Percentiles rank a stretch among this genome's conserved stretches.
These are phyloP conservation scores for Boletus eberwhitei DNA, from an alignment of 768 basidiomycete genomes.

Conservation along the genomic window DNA sequence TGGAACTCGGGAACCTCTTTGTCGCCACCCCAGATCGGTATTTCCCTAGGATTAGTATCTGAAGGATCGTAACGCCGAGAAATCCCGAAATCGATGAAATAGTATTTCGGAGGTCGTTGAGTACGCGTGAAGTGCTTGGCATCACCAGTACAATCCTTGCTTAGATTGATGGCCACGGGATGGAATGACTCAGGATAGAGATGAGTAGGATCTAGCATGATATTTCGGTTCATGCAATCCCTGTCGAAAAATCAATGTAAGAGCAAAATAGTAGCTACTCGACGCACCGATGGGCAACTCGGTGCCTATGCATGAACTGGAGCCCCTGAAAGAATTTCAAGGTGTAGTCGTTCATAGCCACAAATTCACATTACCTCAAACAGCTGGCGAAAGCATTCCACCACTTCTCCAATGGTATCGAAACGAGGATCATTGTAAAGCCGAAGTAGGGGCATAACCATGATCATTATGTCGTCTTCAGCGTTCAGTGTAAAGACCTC, in stretches of 20 bases:
- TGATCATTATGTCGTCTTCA: conserved; percentile 11
- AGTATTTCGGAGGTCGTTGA: conserved; percentile 29
- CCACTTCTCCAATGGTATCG: conserved; percentile 7
- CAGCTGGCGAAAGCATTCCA: conserved; percentile 30
- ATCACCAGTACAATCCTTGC: conserved; percentile 10
- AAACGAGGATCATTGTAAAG: conserved; percentile 18
- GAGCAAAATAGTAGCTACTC: too few species aligned
- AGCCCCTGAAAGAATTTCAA: conserved; percentile 25
- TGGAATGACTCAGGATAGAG: conserved; percentile 30
- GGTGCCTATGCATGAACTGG: conserved; percentile 34
- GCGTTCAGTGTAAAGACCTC: conserved; percentile 10
- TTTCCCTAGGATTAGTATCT: conserved; percentile 23
- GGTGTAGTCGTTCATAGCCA: background rate
- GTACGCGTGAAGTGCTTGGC: conserved; percentile 32
- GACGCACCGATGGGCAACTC: conserved; percentile 30
- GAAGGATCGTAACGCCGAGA: conserved; percentile 30
- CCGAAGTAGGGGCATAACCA: conserved; percentile 32
- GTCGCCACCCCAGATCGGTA: conserved; percentile 39
- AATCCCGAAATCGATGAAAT: conserved; percentile 37
- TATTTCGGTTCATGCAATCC: conserved; percentile 28
- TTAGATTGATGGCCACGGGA: conserved; percentile 9
- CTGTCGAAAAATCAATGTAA: conserved; percentile 7
- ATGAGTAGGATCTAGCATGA: conserved; percentile 29
- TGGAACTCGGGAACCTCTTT: conserved; percentile 40
- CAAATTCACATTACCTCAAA: conserved; percentile 22